Conservation (phyloP, 2,329 filamentous ascomycete species). For the Cytospora mali region DNA sequence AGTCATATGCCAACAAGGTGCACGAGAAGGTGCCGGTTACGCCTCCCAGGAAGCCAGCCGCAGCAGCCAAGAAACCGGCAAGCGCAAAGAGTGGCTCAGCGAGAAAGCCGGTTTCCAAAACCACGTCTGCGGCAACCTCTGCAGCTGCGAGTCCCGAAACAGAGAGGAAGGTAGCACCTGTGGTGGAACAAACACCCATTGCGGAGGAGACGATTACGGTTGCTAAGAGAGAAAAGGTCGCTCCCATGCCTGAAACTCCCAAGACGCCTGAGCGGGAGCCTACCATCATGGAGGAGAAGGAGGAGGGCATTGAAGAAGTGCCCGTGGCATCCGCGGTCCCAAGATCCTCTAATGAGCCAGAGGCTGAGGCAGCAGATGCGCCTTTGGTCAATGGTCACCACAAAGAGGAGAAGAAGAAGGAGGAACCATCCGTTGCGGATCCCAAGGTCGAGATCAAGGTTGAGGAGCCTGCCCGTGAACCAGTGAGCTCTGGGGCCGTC, state of each 20-base stretch:
- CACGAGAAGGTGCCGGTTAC: slow-evolving; percentile 61
- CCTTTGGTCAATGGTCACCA: slow-evolving; percentile 17
- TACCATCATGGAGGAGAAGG: slow-evolving; percentile 9
- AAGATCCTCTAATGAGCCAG: slow-evolving; percentile 10
- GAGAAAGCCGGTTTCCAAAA: slow-evolving; percentile 31
- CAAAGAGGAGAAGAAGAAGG: slow-evolving; percentile 12
- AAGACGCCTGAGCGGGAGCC: slow-evolving; percentile 25
- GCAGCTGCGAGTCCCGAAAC: slow-evolving; percentile 23
- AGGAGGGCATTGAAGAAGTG: neutral
- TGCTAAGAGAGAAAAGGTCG: neutral
- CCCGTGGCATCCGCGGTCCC: slow-evolving; percentile 13
- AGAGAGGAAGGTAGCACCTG: slow-evolving; percentile 31
- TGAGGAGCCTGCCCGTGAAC: neutral
- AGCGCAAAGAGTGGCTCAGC: slow-evolving; percentile 31
- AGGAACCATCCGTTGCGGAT: neutral
- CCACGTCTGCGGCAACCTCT: slow-evolving; percentile 20
- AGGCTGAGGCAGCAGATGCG: slow-evolving; percentile 7
- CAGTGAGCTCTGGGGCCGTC: neutral
- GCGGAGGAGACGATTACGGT: slow-evolving; percentile 30
- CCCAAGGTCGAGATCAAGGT: neutral
- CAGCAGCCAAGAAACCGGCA: slow-evolving; percentile 27
- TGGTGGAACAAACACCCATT: slow-evolving; percentile 32
- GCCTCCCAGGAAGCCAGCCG: slow-evolving; percentile 48
- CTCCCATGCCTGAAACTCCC: neutral
- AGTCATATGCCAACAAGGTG: slow-evolving; percentile 56